Evolutionary conservation across 2,329 filamentous ascomycete genomes (phyloP), one percentile per base, ranked within the genome.

Genomic region (Hymenoscyphus repandus): DNA sequence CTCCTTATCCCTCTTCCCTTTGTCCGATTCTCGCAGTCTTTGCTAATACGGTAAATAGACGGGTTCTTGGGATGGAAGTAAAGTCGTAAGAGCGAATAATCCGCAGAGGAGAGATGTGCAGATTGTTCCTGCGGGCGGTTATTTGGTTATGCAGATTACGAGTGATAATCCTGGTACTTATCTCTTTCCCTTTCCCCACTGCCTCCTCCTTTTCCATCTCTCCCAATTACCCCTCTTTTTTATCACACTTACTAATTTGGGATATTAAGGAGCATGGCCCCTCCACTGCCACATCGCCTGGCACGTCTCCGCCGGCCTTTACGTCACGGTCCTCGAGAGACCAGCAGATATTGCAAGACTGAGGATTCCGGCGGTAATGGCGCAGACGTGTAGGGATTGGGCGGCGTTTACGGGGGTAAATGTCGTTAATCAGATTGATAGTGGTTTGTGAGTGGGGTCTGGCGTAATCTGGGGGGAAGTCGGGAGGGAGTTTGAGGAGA

Each of bases 341-440:
- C 10, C 62, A 64, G 9, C 68, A 70, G 7, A 65, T 72, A 57
- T 66, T 74, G 50, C 58, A 38, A 58, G 66, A 32, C 60, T 75
- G 58, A 57, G 59, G 13, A 71, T 82, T 17, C 78, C 79, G 0
- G 64, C 67, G 27, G 70, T 72, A 15, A 73, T 80, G 51, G 70
- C 72, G 15, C 71, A 82, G 62, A 79, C 76, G 32, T 79, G 75
- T 56, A 63, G 70, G 40, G 72, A 79, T 55, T 80, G 79, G 79
- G 69, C 64, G 2, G 59, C 58, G 6, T 77, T 51, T 39, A 54
- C 54, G 4, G 41, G 45, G 2, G 42, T 15, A 5, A 48, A 42
- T 9, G 31, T 54, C 12, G 36, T 56, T 32, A 38, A 54, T 47
- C 54, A 56, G 36, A 56, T 56, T 41, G 54, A 56, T 27, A 27